Evolutionary conservation across 257 asterid species (phyloP).

Genomic region (Agastache rugosa): DNA sequence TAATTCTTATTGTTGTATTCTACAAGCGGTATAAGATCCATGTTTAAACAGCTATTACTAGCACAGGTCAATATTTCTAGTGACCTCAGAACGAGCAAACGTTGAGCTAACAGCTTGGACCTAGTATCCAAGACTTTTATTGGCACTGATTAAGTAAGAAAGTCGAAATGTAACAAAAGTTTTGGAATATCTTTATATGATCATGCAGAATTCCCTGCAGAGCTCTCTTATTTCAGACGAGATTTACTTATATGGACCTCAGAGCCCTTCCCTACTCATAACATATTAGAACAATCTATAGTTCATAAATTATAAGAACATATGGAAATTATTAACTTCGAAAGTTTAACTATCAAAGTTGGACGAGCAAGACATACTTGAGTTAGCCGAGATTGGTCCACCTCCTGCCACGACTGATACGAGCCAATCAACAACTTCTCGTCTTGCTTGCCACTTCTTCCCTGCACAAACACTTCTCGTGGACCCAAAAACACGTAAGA

Average conservation of each 20-base stretch:
- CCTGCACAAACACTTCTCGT: slow-evolving; percentile 34
- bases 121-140: neutral
- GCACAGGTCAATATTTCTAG: neutral
- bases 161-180: neutral
- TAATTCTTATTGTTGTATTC: neutral
- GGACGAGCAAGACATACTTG: slow-evolving; percentile 41
- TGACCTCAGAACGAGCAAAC: neutral
- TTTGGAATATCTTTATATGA: neutral
- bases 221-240: too few relatives aligned
- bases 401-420: slow-evolving; percentile 38
- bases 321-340: neutral
- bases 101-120: neutral
- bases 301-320: too few relatives aligned
- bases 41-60: neutral
- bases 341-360: neutral
- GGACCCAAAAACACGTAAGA: slow-evolving; percentile 43
- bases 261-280: too few relatives aligned
- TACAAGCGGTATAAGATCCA: neutral
- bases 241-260: too few relatives aligned
- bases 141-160: neutral
- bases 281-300: too few relatives aligned
- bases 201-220: too few relatives aligned
- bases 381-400: slow-evolving; percentile 35
- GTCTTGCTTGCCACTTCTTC: slow-evolving; percentile 49
- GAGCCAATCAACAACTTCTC: slow-evolving; percentile 55